Base-by-base conservation (phyloP, 495 filamentous ascomycete genomes). In the Aspergillus affinis region DNA sequence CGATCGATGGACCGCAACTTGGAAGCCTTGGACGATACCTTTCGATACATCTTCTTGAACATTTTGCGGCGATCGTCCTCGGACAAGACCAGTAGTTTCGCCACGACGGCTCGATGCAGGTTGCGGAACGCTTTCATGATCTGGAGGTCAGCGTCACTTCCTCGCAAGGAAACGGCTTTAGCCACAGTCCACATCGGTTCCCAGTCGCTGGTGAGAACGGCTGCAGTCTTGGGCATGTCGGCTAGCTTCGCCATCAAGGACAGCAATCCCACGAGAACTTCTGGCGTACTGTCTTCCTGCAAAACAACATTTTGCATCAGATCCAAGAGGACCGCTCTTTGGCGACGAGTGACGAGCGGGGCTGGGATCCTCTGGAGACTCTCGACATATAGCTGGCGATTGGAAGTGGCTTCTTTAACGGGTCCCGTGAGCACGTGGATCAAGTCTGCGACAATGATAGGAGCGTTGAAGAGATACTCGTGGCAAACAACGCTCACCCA, bases 211-310 rank as follows among this genome's bases (percentile, higher is more conserved):
- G 74, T 78, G 46, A 79, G 30, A 4, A 59, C 62, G 17, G 76
- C 75, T 32, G 74, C 63, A 23, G 71, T 75, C 59, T 78, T 79
- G 4, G 76, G 71, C 75, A 78, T 74, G 18, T 71, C 71, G 5
- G 75, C 72, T 30, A 79, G 49, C 30, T 76, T 79, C 0, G 76
- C 75, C 76, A 79, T 77, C 63, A 79, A 65, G 0, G 76, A 75
- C 48, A 78, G 48, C 0, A 78, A 60, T 0, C 75, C 75, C 15
- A 75, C 60, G 10, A 65, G 71, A 4, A 74, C 47, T 27, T 72
- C 72, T 3, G 70, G 57, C 8, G 61, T 52, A 58, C 56, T 72
- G 48, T 71, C 71, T 50, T 74, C 64, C 51, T 69, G 66, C 9
- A 75, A 58, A 19, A 75, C 19, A 48, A 74, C 63, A 51, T 69